Base-by-base conservation (phyloP, 176 grass and related monocot genomes). In the Coix lacrymajobi region DNA sequence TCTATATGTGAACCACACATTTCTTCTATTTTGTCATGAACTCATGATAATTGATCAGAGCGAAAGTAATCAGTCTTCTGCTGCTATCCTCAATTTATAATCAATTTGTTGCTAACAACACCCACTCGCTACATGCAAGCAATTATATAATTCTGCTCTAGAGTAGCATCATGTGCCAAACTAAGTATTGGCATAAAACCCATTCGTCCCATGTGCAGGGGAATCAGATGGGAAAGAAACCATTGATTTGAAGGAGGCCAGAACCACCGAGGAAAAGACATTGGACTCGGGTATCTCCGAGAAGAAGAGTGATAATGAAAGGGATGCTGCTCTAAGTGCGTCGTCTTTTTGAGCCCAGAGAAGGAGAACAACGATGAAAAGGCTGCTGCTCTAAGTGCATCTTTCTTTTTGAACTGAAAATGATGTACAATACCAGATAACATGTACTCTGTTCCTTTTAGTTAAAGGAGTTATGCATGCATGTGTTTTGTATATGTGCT, bases 151-250 rank as follows among this genome's bases (percentile, higher is more conserved):
- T 38, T 49, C 22, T 36, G 75, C 10, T 72, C 15, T 62, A 34
- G n/a, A 38, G 28, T 28, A 32, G 37, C 32, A 63, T 52, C 39
- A 31, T 48, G 20, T 75, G 58, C 32, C 26, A 6, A 80, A 28
- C 46, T 22, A 75, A 75, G 19, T 66, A 29, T 31, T 52, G 12
- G 65, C 43, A 74, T 13, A 52, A 43, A 22, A 44, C 16, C 2
- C 28, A 24, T 1, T 74, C 0, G 0, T 43, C 17, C 10, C 22
- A 36, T 82, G 74, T 57, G 36, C 72, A 94, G 92, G 70, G 46
- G 58, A 88, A 88, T 88, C 75, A 58, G 44, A 80, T 56, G 85
- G 75, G 17, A 39, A 94, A 54, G 37, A 78, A 66, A 16, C 16
- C 24, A 56, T 8, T 31, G 66, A 58, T 48, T 65, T 45, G 66